Conservation (phyloP, 345 rosid genomes). For the Hevea brasiliensis region DNA sequence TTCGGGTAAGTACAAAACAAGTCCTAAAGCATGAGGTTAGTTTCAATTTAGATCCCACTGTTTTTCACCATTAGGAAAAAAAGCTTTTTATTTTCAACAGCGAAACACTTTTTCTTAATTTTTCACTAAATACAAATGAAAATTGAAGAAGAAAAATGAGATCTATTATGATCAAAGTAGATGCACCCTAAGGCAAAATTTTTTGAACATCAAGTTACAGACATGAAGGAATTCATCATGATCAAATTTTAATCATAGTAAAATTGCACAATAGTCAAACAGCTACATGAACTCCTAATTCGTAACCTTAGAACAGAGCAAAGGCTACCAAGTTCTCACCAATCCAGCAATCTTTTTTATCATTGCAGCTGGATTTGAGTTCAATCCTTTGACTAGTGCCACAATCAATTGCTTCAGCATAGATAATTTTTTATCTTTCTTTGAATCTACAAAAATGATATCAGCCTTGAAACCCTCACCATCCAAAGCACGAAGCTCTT, state of each 20-base stretch:
- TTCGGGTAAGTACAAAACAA: too few relatives aligned
- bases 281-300: not conserved
- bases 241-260: not conserved
- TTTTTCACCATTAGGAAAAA: not conserved
- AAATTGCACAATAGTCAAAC: not conserved
- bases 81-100: not conserved
- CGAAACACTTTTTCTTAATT: not conserved
- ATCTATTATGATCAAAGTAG: not conserved
- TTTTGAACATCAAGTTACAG: not conserved
- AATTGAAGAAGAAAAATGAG: not conserved
- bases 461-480: conserved; percentile 74
- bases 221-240: not conserved
- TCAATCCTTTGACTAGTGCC: conserved; percentile 77
- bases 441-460: conserved; percentile 76
- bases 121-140: not conserved
- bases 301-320: conserved; percentile 3
- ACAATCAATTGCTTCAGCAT: conserved; percentile 80
- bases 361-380: conserved; percentile 82
- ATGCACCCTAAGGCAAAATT: not conserved
- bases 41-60: too few relatives aligned
- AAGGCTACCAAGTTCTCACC: conserved; percentile 48
- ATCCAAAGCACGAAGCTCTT: conserved; percentile 80
- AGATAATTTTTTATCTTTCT: conserved; percentile 83
- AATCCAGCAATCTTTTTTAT: conserved; percentile 91
- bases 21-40: too few relatives aligned